Evolutionary conservation across 108 stramenopile genomes (phyloP), one percentile per base, ranked within the genome.

Genomic region (Cyclotella sp.): DNA sequence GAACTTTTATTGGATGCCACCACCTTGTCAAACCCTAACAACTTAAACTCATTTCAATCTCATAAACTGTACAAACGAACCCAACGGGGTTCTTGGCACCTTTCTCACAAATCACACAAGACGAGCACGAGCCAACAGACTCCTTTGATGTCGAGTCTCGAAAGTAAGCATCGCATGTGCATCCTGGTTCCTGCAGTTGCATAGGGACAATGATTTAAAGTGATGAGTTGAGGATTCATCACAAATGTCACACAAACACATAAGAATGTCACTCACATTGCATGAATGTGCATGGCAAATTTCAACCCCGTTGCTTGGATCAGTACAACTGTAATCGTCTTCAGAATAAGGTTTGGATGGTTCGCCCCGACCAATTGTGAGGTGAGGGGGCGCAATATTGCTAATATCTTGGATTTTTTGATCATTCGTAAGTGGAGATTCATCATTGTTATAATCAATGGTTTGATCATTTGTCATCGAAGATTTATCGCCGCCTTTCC

Each of bases 121-220:
- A 12, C 3, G 63, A 64, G 19, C 63, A 64, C 22, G 43, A 1
- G 22, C 63, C 63, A 1, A 64, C 43, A 26, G 63, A 16, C 12
- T 64, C 29, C 14, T 64, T 27, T 24, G 44, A 45, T 19, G 22
- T 12, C 9, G 21, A 11, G n/a, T 64, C 45, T 47, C 45, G 42
- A 64, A 64, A 64, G 45, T 64, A 64, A 0, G 63, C 63, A 64
- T 64, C 63, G 45, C 63, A 64, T 1, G 43, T 64, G 63, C 63
- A 64, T 44, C 63, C 63, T 46, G 22, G 43, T 0, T 64, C 43
- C 63, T 64, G 24, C 22, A 46, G 39, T 40, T 0, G 12, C 61
- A 42, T 62, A 1, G 34, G 15, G 6, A 15, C 15, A 39, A 42
- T 18, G 18, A 62, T 34, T 2, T 3, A 34, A 12, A 40, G 39